Evolutionary conservation across 2,329 filamentous ascomycete species (phyloP).

Genomic region (Neonectria faginata): DNA sequence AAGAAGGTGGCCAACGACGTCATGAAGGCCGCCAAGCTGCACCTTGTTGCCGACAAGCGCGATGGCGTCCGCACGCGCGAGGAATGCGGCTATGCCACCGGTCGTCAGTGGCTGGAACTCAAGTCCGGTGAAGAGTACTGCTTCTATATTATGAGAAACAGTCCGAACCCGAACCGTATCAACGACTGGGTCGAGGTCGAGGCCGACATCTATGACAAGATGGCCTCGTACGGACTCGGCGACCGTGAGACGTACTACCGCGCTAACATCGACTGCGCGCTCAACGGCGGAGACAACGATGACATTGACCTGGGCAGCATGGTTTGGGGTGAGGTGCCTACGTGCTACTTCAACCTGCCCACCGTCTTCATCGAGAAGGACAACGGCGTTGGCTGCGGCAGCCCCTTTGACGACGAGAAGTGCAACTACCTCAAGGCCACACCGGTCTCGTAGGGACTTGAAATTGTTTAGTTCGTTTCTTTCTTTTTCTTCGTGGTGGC

Average conservation of each 20-base stretch:
- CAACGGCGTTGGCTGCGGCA: conserved; percentile 16
- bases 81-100: conserved; percentile 22
- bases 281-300: not conserved
- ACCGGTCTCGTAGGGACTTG: not conserved
- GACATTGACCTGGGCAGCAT: conserved; percentile 16
- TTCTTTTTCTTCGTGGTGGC: not conserved
- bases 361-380: conserved; percentile 30
- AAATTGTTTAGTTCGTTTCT: not conserved
- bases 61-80: conserved; percentile 17
- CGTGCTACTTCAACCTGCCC: conserved; percentile 30
- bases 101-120: conserved; percentile 35
- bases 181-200: conserved; percentile 23
- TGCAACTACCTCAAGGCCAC: conserved; percentile 22
- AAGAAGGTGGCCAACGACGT: conserved; percentile 38
- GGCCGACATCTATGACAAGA: conserved; percentile 26
- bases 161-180: conserved; percentile 5
- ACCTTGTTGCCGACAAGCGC: conserved; percentile 33
- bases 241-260: conserved; percentile 25
- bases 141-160: conserved; percentile 33
- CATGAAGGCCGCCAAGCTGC: conserved; percentile 30
- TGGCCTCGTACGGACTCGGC: conserved; percentile 32
- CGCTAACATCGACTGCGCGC: not conserved
- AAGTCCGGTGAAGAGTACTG: conserved; percentile 29
- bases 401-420: not conserved
- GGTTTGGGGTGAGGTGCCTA: conserved; percentile 17